These are phyloP conservation scores for Diaporthe longicolla DNA, from an alignment of 2,329 filamentous ascomycete genomes.

Conservation along the genomic window DNA sequence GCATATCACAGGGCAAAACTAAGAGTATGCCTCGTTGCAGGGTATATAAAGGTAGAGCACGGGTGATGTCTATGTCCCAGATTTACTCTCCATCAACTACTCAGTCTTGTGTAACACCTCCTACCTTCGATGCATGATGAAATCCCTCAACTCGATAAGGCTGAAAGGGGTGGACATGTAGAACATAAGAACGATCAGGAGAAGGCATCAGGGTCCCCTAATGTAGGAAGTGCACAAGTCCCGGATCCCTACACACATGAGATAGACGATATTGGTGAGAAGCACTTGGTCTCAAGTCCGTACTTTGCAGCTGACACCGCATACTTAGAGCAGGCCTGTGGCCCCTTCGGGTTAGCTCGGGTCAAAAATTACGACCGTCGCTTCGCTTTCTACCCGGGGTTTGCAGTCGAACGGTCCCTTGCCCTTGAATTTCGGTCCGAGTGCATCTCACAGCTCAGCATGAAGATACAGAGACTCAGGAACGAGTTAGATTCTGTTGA, in stretches of 20 bases:
- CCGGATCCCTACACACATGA: background rate
- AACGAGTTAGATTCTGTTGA: background rate
- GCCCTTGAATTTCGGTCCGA: slow-evolving; percentile 3
- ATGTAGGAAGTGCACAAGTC: background rate
- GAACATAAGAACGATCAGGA: too few relatives aligned
- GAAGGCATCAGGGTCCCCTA: background rate
- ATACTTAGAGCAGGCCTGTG: background rate
- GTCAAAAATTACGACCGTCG: slow-evolving; percentile 26
- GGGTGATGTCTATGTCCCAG: too few relatives aligned
- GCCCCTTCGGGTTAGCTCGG: background rate
- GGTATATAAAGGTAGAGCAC: too few relatives aligned
- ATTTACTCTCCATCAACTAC: too few relatives aligned
- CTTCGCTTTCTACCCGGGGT: slow-evolving; percentile 26
- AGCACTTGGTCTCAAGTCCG: too few relatives aligned
- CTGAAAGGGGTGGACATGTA: background rate
- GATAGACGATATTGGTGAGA: too few relatives aligned
- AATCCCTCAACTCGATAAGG: background rate
- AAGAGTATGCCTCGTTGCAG: too few relatives aligned
- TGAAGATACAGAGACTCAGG: background rate
- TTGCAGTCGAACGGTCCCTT: slow-evolving; percentile 8
- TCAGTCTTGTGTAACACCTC: background rate
- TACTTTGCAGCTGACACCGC: too few relatives aligned
- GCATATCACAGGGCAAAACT: too few relatives aligned
- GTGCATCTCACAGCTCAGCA: background rate
- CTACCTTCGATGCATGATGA: background rate